Conservation (phyloP, 805 yeast genomes). For the Starmerella etchellsii region DNA sequence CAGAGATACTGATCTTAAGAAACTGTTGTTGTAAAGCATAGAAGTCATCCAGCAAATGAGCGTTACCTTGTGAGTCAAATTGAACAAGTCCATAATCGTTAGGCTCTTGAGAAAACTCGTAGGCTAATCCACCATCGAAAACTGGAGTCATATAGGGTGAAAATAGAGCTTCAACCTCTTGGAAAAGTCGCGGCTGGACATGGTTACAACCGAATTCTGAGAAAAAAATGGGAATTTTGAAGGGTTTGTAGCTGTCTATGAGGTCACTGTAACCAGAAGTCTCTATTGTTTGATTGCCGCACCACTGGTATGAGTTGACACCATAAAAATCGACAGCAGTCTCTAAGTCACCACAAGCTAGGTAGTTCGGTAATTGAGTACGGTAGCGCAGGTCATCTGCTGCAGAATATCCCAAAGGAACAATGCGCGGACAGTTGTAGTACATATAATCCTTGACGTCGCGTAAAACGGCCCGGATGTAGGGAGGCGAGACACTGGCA, state of each 20-base stretch:
- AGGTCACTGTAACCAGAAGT: constrained; percentile 66
- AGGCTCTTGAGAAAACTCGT: constrained; percentile 66
- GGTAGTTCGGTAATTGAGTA: constrained; percentile 60
- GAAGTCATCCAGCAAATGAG: constrained; percentile 38
- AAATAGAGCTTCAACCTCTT: constrained; percentile 58
- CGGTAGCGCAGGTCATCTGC: constrained; percentile 82
- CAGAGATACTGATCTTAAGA: neutral
- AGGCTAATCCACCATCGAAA: constrained; percentile 76
- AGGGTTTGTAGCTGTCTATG: constrained; percentile 55
- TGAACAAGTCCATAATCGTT: constrained; percentile 69
- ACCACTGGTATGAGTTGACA: constrained; percentile 70
- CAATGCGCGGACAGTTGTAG: constrained; percentile 43
- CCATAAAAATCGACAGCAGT: constrained; percentile 58
- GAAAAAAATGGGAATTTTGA: constrained; percentile 65
- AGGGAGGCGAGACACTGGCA: constrained; percentile 48
- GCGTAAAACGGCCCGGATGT: constrained; percentile 62
- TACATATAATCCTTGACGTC: constrained; percentile 67
- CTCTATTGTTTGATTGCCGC: constrained; percentile 73
- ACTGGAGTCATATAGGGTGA: constrained; percentile 59
- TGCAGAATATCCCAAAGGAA: constrained; percentile 93
- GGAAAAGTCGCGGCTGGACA: constrained; percentile 64
- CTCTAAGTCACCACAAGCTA: constrained; percentile 59
- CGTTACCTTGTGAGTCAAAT: constrained; percentile 34
- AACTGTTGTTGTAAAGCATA: constrained; percentile 31
- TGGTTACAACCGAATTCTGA: constrained; percentile 90